A percentile compares a stretch with the other conserved stretches of the same genome.
Conservation (phyloP, 1,284 basidiomycete genomes). For the Marasmius tenuissimus region DNA sequence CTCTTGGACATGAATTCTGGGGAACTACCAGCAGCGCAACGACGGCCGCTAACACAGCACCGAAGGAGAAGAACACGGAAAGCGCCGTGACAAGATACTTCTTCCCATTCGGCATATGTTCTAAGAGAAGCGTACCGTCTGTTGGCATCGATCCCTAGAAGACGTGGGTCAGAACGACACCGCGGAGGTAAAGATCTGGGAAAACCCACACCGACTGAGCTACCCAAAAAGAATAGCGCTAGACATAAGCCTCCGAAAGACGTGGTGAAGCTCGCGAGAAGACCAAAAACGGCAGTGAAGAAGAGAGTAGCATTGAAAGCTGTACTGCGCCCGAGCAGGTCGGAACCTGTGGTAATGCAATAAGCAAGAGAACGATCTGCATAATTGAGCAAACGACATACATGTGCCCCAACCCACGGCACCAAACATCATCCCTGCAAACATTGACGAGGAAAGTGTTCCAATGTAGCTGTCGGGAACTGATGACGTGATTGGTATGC, state of each 20-base stretch:
- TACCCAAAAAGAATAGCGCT: constrained; percentile 85
- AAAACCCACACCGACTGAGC: constrained; percentile 78
- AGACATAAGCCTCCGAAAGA: constrained; percentile 76
- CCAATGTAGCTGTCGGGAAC: constrained; percentile 79
- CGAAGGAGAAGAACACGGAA: constrained; percentile 95
- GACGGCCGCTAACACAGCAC: constrained; percentile 81
- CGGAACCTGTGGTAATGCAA: constrained; percentile 48
- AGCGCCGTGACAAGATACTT: constrained; percentile 93
- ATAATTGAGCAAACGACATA: constrained; percentile 31
- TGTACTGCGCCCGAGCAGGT: constrained; percentile 80
- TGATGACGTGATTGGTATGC: constrained; percentile 22
- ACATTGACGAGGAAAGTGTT: constrained; percentile 76
- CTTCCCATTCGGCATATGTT: constrained; percentile 90
- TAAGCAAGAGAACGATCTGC: constrained; percentile 1
- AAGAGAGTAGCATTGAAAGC: constrained; percentile 94
- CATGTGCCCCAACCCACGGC: constrained; percentile 91
- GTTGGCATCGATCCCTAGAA: constrained; percentile 91
- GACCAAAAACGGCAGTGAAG: constrained; percentile 87
- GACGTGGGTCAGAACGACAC: constrained; percentile 8
- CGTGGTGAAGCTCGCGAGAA: constrained; percentile 77
- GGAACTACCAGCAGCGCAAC: constrained; percentile 82
- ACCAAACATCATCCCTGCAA: constrained; percentile 96
- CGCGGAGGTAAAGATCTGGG: not conserved
- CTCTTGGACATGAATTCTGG: constrained; percentile 64
- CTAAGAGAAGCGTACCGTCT: constrained; percentile 91